Base-by-base conservation (phyloP, 208 protist genomes). In the Phytomonas serpens region DNA sequence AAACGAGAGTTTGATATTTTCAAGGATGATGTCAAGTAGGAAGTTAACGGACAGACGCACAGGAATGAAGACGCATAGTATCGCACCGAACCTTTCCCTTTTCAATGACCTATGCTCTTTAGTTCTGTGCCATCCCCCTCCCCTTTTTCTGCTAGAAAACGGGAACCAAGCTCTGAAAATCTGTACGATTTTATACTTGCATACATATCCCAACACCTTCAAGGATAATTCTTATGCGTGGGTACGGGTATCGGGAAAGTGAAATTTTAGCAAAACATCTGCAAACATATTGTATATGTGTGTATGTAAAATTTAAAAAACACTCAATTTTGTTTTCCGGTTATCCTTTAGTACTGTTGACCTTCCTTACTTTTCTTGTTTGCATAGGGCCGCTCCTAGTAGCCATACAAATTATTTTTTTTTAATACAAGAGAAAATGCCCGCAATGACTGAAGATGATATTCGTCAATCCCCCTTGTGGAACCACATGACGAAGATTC, bases 401-500 rank as follows among this genome's bases (percentile, higher is more conserved):
- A 30, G 62, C 14, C 9, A 27, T n/a, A 61, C 32, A 37, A 61
- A 34, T 34, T 0, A 37, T 2, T 34, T 27, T 57, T 57, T 5
- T 6, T 9, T 27, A 57, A 27, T 27, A 71, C 51, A 68, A 75
- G 27, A 29, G 14, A 64, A 74, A 74, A 92, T 88, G 80, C 52
- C 87, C 31, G 87, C 80, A 11, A 32, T 93, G 51, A 79, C 80
- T 27, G 86, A 83, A 47, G 75, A 87, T 61, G 74, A 84, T 34
- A 86, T 97, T 47, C 76, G 81, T 13, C 75, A 83, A 68, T 89
- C 92, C 34, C 85, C 92, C 2, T 42, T 95, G 72, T 97, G 92
- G 89, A 69, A 88, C 27, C 92, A 97, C 86, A 87, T 97, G 87
- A 83, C 81, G 61, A 75, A 87, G 61, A 83, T 92, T 29, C 77